Evolutionary conservation across 306 rosid genomes (phyloP).

Genomic region (Notholithocarpus densiflorus): DNA sequence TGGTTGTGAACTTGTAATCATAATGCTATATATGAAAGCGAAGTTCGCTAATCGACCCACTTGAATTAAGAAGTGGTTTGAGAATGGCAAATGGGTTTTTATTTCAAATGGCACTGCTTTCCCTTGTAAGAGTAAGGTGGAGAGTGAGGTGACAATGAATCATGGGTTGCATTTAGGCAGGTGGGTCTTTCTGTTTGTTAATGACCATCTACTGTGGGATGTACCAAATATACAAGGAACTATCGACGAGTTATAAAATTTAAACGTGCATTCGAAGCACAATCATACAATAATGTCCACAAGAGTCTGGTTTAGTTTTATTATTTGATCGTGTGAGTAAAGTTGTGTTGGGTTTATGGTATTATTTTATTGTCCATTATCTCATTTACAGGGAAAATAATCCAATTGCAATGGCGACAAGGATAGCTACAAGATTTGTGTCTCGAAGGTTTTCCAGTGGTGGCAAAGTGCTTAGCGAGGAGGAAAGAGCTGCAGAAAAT

Average conservation of each 20-base stretch:
- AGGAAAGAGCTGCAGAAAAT: conserved; percentile 79
- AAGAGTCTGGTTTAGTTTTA: not conserved
- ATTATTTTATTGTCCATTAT: not conserved
- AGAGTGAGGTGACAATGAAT: too few relatives aligned
- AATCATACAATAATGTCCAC: not conserved
- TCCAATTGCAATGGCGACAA: conserved; percentile 54
- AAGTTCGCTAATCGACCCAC: too few relatives aligned
- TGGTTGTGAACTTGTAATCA: too few relatives aligned
- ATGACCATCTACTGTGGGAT: too few relatives aligned
- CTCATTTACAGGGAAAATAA: conserved; percentile 22
- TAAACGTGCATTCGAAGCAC: not conserved
- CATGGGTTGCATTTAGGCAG: too few relatives aligned
- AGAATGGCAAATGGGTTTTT: too few relatives aligned
- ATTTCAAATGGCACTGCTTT: too few relatives aligned
- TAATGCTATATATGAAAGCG: too few relatives aligned
- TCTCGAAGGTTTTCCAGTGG: conserved; percentile 68
- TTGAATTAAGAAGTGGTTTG: too few relatives aligned
- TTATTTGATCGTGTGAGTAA: not conserved
- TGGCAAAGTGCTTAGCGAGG: conserved; percentile 79
- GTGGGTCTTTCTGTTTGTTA: too few relatives aligned
- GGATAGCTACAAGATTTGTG: conserved; percentile 51
- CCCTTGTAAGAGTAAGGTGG: too few relatives aligned
- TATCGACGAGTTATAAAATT: not conserved
- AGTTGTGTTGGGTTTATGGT: not conserved
- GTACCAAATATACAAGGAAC: not conserved